Conservation (phyloP, 129 eudicot genomes). For the Artemisia annua region DNA sequence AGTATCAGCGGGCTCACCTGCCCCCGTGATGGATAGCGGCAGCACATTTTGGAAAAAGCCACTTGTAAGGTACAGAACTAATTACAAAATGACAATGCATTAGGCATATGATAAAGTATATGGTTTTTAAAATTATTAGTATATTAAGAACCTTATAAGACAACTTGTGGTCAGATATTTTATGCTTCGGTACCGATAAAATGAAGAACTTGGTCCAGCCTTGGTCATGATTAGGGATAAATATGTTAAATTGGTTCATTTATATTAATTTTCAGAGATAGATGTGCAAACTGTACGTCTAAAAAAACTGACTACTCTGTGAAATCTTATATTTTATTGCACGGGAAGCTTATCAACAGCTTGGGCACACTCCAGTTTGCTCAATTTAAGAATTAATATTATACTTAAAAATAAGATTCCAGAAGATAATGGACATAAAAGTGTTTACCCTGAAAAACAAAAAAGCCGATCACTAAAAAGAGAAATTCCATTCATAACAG, state of each 20-base stretch:
- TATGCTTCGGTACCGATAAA: too few species aligned
- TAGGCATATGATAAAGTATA: constrained; percentile 8
- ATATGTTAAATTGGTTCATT: too few species aligned
- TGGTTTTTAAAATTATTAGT: neutral
- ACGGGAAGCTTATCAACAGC: neutral
- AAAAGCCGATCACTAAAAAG: constrained; percentile 51
- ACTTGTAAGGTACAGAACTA: constrained; percentile 78
- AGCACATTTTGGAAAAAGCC: constrained; percentile 87
- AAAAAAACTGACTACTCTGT: too few species aligned
- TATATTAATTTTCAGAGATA: too few species aligned
- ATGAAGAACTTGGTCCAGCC: too few species aligned
- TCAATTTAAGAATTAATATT: neutral
- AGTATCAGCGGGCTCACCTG: constrained; percentile 46
- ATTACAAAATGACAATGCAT: constrained; percentile 4
- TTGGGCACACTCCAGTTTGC: neutral
- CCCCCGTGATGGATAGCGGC: constrained; percentile 98
- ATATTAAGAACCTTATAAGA: neutral
- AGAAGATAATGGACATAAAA: constrained; percentile 10
- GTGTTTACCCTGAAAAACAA: constrained; percentile 84
- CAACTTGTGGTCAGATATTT: neutral
- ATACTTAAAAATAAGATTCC: neutral
- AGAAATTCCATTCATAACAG: constrained; percentile 40
- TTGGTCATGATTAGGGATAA: too few species aligned
- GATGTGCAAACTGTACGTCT: too few species aligned
- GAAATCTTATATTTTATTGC: too few species aligned